These are phyloP conservation scores for Marasmius sp. DNA, from an alignment of 1,284 basidiomycete species.

Conservation along the genomic window DNA sequence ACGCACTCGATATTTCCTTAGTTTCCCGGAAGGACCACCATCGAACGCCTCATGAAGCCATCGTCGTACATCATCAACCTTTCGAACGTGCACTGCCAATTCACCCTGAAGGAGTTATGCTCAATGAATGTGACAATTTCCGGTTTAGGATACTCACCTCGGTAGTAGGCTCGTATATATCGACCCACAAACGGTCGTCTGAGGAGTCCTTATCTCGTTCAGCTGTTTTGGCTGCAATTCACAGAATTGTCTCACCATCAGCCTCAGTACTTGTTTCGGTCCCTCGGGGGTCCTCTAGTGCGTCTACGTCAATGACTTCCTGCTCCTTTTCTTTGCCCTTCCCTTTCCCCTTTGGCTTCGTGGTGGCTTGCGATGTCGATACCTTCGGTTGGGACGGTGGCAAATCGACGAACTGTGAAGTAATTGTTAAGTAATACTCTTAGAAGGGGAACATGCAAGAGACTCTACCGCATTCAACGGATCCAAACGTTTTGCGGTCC, in stretches of 20 bases:
- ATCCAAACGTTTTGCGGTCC: slow-evolving; percentile 38
- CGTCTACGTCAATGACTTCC: slow-evolving; percentile 12
- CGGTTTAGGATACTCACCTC: slow-evolving; percentile 50
- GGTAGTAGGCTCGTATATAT: slow-evolving; percentile 67
- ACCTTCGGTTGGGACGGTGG: slow-evolving; percentile 11
- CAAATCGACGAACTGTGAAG: slow-evolving; percentile 29
- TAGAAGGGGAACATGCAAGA: neutral
- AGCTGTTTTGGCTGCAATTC: neutral
- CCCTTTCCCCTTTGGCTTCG: slow-evolving; percentile 42
- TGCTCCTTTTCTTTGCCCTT: slow-evolving; percentile 37
- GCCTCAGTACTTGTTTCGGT: neutral
- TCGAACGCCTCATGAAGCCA: slow-evolving; percentile 88
- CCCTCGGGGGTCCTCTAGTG: slow-evolving; percentile 12
- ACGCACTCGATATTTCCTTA: slow-evolving; percentile 79
- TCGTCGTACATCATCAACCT: slow-evolving; percentile 80
- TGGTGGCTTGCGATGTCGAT: slow-evolving; percentile 11
- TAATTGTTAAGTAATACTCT: neutral
- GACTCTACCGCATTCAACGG: slow-evolving; percentile 49
- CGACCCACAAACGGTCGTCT: slow-evolving; percentile 73
- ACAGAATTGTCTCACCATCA: neutral
- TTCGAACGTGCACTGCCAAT: slow-evolving; percentile 86
- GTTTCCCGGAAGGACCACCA: slow-evolving; percentile 60
- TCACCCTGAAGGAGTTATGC: slow-evolving; percentile 51
- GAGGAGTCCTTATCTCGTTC: neutral
- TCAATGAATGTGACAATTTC: neutral